A percentile compares a stretch with the other conserved stretches of the same genome.
Conservation (phyloP, 2,329 filamentous ascomycete species). For the Botrytis hyacinthi region DNA sequence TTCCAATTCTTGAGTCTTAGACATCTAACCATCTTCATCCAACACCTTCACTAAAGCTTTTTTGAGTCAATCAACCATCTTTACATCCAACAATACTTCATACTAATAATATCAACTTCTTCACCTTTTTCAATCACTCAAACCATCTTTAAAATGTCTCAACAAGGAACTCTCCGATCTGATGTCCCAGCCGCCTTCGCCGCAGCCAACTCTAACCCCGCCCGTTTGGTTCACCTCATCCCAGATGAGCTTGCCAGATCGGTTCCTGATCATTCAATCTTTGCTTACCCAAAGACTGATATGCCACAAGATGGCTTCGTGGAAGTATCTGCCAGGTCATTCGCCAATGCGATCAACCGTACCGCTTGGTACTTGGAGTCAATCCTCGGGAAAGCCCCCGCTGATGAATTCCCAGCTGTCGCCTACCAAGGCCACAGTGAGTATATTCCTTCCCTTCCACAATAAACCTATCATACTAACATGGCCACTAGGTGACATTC, state of each 20-base stretch:
- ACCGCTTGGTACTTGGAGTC: slow-evolving; percentile 28
- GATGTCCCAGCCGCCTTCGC: slow-evolving; percentile 20
- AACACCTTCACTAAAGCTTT: slow-evolving; percentile 14
- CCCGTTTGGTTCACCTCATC: slow-evolving; percentile 28
- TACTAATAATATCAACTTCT: not conserved
- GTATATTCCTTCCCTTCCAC: not conserved
- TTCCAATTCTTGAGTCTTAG: slow-evolving; percentile 11
- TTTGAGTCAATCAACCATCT: not conserved
- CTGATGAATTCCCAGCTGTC: slow-evolving; percentile 20
- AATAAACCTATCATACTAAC: not conserved
- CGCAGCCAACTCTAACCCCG: slow-evolving; percentile 13
- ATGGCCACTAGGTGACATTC: slow-evolving; percentile 26
- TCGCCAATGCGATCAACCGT: slow-evolving; percentile 30
- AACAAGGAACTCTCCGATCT: slow-evolving; percentile 20
- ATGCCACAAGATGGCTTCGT: slow-evolving; percentile 28
- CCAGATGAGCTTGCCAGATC: slow-evolving; percentile 28
- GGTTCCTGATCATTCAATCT: slow-evolving; percentile 29
- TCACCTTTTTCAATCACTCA: not conserved
- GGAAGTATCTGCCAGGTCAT: slow-evolving; percentile 26
- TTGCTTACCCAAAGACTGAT: slow-evolving; percentile 27
- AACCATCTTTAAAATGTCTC: slow-evolving; percentile 23
- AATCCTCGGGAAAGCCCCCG: slow-evolving; percentile 21
- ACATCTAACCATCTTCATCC: slow-evolving; percentile 1
- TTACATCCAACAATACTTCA: slow-evolving; percentile 14
- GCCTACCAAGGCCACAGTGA: slow-evolving; percentile 22